Conservation (phyloP, 345 rosid species). For the Gossypium herbaceum region DNA sequence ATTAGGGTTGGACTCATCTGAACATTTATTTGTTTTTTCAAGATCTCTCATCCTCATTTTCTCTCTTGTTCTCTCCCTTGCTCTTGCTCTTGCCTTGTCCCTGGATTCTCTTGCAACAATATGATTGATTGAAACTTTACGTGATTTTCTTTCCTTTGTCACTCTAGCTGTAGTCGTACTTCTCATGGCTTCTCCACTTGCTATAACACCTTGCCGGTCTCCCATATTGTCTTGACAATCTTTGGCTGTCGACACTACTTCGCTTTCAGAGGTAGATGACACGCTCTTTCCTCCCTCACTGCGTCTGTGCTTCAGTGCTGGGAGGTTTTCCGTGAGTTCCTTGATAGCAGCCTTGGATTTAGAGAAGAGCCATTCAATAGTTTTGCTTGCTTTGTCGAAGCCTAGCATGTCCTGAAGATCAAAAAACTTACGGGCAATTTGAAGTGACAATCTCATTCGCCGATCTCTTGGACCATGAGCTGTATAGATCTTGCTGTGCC, state of each 20-base stretch:
- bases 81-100: constrained; percentile 63
- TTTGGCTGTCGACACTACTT: constrained; percentile 34
- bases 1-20: constrained; percentile 38
- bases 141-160: constrained; percentile 17
- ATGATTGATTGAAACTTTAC: constrained; percentile 17
- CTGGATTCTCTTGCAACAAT: constrained; percentile 39
- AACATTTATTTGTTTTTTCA: constrained; percentile 13
- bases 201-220: constrained; percentile 10
- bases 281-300: constrained; percentile 15
- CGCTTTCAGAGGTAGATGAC: constrained; percentile 38
- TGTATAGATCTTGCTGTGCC: constrained; percentile 80
- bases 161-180: not conserved
- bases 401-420: constrained; percentile 77
- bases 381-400: constrained; percentile 75
- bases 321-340: constrained; percentile 40
- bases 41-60: constrained; percentile 41
- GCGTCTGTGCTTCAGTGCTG: constrained; percentile 22
- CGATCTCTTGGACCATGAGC: constrained; percentile 72
- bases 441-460: constrained; percentile 68
- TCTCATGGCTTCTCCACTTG: constrained; percentile 13
- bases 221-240: constrained; percentile 16
- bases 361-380: constrained; percentile 74
- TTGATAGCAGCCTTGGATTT: constrained; percentile 67
- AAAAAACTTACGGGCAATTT: constrained; percentile 64
- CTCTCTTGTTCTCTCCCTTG: constrained; percentile 61